Percentiles rank a stretch among this genome's conserved stretches.
Conservation (phyloP, 345 rosid genomes). For the Sisymbrium altissimum region DNA sequence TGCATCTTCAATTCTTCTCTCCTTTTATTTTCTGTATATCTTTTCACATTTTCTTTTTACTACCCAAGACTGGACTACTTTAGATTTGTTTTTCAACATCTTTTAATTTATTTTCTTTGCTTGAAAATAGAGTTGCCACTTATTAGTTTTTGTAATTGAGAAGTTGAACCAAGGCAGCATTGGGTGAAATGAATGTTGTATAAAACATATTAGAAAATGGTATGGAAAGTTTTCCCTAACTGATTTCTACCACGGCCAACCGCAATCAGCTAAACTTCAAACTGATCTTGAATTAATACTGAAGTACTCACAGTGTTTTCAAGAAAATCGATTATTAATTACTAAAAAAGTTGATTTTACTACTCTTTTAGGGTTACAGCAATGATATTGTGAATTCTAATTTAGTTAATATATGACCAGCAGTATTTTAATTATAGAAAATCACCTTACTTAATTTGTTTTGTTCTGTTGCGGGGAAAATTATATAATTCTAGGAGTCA, state of each 20-base stretch:
- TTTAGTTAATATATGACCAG: neutral
- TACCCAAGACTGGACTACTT: neutral
- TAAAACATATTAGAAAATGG: neutral
- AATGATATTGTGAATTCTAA: neutral
- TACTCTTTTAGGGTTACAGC: neutral
- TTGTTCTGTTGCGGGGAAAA: neutral
- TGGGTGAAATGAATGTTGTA: neutral
- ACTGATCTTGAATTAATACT: neutral
- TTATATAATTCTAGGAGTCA: neutral
- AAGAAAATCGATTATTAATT: neutral
- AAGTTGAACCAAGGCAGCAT: neutral
- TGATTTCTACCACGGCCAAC: neutral
- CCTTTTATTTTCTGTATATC: neutral
- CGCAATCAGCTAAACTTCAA: neutral
- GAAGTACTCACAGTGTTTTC: neutral
- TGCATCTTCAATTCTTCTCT: slow-evolving; percentile 16
- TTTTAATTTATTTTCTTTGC: neutral
- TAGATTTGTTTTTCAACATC: neutral
- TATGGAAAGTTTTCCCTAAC: neutral
- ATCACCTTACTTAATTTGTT: too few relatives aligned
- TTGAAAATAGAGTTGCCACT: neutral
- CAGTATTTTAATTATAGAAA: neutral
- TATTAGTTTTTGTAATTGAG: neutral
- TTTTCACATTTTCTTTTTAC: neutral
- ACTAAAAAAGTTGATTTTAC: neutral